Evolutionary conservation across 1,139 yeast species (phyloP).

Genomic region (Blastobotrys serpentis): DNA sequence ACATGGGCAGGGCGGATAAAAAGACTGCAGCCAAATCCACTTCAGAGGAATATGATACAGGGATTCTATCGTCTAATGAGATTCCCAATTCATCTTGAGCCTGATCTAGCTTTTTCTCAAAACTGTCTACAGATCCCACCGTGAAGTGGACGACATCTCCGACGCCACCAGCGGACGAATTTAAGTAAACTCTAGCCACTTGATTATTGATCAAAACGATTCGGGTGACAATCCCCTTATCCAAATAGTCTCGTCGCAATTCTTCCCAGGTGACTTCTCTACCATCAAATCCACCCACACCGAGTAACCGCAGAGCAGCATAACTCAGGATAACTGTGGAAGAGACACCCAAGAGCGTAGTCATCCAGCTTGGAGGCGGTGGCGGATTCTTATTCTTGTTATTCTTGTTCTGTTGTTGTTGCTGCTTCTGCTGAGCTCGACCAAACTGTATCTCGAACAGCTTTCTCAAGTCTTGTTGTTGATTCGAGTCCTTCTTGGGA

Average conservation of each 20-base stretch:
- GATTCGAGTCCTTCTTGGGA: conserved; percentile 8
- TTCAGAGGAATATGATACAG: conserved; percentile 68
- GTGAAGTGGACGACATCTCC: conserved; percentile 51
- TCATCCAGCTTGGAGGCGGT: conserved; percentile 17
- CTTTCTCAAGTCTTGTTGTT: conserved; percentile 14
- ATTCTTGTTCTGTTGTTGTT: conserved; percentile 3
- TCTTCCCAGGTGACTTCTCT: conserved; percentile 75
- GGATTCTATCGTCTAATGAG: conserved; percentile 66
- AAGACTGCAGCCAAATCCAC: conserved; percentile 59
- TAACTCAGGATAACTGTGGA: conserved; percentile 14
- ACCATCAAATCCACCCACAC: conserved; percentile 17
- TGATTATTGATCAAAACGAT: conserved; percentile 74
- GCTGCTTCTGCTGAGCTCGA: conserved; percentile 10
- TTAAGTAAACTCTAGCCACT: conserved; percentile 55
- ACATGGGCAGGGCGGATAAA: conserved; percentile 76
- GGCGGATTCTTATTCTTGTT: conserved; percentile 8
- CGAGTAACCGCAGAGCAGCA: conserved; percentile 11
- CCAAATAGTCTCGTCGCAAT: conserved; percentile 76
- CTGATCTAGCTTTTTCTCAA: conserved; percentile 76
- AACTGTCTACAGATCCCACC: conserved; percentile 85
- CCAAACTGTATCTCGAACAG: conserved; percentile 17
- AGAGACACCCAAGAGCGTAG: conserved; percentile 12
- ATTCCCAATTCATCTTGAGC: conserved; percentile 74
- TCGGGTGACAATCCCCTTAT: conserved; percentile 77
- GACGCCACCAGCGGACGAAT: conserved; percentile 24